These are phyloP conservation scores for Candida stauntonica DNA, from an alignment of 805 yeast species.

Conservation along the genomic window DNA sequence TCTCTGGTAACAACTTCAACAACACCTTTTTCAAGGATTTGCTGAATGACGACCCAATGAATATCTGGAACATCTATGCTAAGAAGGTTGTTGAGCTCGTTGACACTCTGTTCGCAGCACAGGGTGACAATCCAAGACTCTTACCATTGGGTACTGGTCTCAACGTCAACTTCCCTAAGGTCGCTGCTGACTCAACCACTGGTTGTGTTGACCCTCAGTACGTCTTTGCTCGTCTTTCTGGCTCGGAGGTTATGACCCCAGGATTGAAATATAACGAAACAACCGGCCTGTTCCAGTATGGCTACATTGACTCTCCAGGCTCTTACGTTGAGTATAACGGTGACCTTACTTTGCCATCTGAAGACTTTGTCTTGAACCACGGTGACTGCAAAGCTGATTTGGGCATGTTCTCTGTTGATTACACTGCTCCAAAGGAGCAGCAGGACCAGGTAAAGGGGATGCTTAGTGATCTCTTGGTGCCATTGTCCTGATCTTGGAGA, in stretches of 20 bases:
- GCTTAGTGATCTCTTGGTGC: constrained; percentile 15
- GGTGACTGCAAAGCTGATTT: constrained; percentile 40
- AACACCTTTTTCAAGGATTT: constrained; percentile 41
- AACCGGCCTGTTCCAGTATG: constrained; percentile 27
- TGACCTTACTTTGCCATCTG: constrained; percentile 41
- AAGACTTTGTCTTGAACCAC: constrained; percentile 28
- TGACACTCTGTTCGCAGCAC: constrained; percentile 32
- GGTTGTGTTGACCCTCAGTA: constrained; percentile 40
- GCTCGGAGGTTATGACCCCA: constrained; percentile 23
- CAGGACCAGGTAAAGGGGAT: constrained; percentile 16
- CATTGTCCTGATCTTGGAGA: neutral
- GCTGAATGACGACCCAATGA: constrained; percentile 36
- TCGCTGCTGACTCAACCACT: constrained; percentile 35
- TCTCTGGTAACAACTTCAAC: constrained; percentile 47
- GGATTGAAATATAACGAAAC: constrained; percentile 35
- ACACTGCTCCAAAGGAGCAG: constrained; percentile 22
- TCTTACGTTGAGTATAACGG: constrained; percentile 36
- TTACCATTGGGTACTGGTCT: constrained; percentile 43
- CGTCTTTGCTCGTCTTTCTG: constrained; percentile 43
- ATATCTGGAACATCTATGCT: constrained; percentile 43
- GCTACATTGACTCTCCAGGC: constrained; percentile 22
- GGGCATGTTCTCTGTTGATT: constrained; percentile 45
- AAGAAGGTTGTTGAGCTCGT: constrained; percentile 37
- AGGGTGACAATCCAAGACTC: constrained; percentile 34
- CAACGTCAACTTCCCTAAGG: constrained; percentile 46